These are phyloP conservation scores for Cryptomeria japonica DNA, from an alignment of 75 land plant species.

Conservation along the genomic window DNA sequence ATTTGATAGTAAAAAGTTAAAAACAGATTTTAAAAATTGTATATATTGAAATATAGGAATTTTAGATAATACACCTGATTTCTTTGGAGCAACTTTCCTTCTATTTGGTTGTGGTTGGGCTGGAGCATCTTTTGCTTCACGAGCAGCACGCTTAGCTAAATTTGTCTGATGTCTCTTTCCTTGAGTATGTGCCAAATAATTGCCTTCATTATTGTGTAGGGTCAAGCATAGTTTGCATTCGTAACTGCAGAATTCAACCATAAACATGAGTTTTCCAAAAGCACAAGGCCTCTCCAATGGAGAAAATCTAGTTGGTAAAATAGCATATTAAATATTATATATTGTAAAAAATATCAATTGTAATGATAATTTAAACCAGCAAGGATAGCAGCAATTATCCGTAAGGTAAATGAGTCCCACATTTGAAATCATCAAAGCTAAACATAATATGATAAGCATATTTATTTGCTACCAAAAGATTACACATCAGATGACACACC, in stretches of 20 bases:
- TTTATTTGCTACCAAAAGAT: background rate
- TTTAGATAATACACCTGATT: constrained; percentile 45
- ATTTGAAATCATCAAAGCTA: background rate
- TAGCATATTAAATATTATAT: background rate
- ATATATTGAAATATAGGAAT: background rate
- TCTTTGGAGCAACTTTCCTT: constrained; percentile 70
- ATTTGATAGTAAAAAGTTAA: background rate
- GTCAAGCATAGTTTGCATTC: constrained; percentile 98
- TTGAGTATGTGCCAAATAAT: constrained; percentile 98
- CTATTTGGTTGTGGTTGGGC: constrained; percentile 95
- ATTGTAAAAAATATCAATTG: background rate
- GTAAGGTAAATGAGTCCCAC: background rate
- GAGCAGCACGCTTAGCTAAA: constrained; percentile 94
- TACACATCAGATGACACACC: background rate
- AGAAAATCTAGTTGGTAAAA: background rate
- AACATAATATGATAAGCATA: background rate
- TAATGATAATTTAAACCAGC: background rate
- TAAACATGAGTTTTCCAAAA: background rate
- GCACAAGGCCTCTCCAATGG: background rate
- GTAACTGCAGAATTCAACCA: constrained; percentile 53
- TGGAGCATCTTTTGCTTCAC: constrained; percentile 98
- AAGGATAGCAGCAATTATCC: background rate
- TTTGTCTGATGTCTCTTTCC: constrained; percentile 99
- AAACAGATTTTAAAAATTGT: background rate
- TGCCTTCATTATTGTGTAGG: constrained; percentile 97